Percentiles rank a stretch among this genome's conserved stretches.
These are phyloP conservation scores for Solanum sejunctum DNA, from an alignment of 257 asterid species.

Conservation along the genomic window DNA sequence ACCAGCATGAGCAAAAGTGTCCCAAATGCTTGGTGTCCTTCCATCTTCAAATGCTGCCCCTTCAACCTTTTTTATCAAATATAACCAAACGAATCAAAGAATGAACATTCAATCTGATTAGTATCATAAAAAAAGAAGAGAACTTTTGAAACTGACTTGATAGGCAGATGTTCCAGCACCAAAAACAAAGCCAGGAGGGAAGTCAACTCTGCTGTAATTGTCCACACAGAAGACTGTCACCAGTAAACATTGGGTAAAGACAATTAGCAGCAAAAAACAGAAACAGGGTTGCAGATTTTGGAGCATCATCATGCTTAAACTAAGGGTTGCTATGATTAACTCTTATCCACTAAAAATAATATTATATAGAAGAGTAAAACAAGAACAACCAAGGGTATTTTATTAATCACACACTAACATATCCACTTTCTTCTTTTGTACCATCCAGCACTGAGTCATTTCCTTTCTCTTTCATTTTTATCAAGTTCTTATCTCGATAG, in stretches of 20 bases:
- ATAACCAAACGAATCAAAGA: not conserved
- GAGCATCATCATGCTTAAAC: not conserved
- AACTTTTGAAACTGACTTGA: slow-evolving; percentile 10
- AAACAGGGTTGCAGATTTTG: not conserved
- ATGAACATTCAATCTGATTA: not conserved
- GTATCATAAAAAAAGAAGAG: not conserved
- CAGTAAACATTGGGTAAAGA: not conserved
- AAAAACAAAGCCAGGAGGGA: slow-evolving; percentile 36
- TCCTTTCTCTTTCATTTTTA: no score
- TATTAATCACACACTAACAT: no score
- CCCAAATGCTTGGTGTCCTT: slow-evolving; percentile 38
- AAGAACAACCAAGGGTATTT: no score
- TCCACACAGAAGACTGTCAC: slow-evolving; percentile 4
- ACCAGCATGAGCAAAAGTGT: slow-evolving; percentile 32
- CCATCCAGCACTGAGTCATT: no score
- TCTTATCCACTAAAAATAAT: no score
- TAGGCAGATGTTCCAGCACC: slow-evolving; percentile 40
- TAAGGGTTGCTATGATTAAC: no score
- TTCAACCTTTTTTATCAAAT: slow-evolving; percentile 12
- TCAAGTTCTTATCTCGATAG: no score
- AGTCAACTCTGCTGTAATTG: slow-evolving; percentile 17
- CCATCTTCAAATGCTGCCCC: slow-evolving; percentile 39
- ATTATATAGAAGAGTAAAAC: no score
- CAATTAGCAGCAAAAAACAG: not conserved
- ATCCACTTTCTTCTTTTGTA: no score